Base-by-base conservation (phyloP, 148 eudicot genomes). In the Heliosperma pusillum region DNA sequence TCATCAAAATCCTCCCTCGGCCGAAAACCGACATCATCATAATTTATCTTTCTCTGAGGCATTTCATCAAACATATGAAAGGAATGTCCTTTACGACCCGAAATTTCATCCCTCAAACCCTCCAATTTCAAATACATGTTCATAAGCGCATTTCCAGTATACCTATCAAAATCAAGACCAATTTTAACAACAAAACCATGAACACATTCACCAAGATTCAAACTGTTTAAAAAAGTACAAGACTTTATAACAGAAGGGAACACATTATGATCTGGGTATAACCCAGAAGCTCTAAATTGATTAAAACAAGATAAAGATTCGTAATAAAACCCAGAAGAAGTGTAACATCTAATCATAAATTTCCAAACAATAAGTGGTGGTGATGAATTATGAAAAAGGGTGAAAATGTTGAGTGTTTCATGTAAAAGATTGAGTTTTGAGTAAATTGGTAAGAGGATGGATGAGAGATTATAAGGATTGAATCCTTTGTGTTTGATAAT, bases 121-220 rank as follows among this genome's bases (percentile, higher is more conserved):
- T 83, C 88, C 90, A 91, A 66, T 68, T 94, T 94, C 3, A 84
- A 78, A 71, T 94, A 94, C 97, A 94, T 86, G 66, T 84, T 88
- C 98, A 94, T 87, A 20, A 94, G 85, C 0, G 93, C 97, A 82
- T 91, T 94, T 5, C 96, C 91, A 21, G 88, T 86, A 68, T 77
- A 94, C 40, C 87, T 69, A 79, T 94, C 97, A 27, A 57, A 24
- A 42, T 88, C 93, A 24, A 94, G 59, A 30, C 98, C 97, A 61
- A 88, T 30, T 21, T 82, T 78, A 4, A 90, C 61, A 25, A 84
- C 56, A 61, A 84, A 86, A 13, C 87, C 86, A 85, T 94, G 97
- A 45, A 94, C 75, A 72, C 79, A 80, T 72, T 88, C 87, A 59
- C 90, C 93, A 61, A 90, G 74, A 65, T 76, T 87, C 83, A 88